phyloP scores from a whole-genome alignment of 2,329 filamentous ascomycete genomes.

The Ceratocystis harringtonii region DNA sequence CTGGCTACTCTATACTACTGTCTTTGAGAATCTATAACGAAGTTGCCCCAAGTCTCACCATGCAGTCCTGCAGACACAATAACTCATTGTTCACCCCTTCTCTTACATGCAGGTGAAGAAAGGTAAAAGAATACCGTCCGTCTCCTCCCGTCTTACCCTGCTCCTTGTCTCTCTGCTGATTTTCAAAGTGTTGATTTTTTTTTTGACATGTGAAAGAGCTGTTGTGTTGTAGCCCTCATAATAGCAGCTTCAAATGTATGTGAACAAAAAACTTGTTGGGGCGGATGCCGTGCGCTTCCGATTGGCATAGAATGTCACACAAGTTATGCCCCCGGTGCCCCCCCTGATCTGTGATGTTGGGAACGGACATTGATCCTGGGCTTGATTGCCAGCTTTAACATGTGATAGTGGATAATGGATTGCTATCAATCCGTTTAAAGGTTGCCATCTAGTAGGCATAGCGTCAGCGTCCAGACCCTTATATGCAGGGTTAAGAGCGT shows the following conservation, averaged over 20 bases:
- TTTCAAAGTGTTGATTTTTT: background rate
- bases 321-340: background rate
- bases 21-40: too few relatives aligned
- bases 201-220: conserved; percentile 8
- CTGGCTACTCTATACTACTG: too few relatives aligned
- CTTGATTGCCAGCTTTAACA: background rate
- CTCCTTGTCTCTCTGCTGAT: background rate
- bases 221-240: background rate
- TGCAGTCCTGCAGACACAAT: too few relatives aligned
- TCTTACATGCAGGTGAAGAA: too few relatives aligned
- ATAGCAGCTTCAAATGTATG: background rate
- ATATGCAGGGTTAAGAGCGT: too few relatives aligned
- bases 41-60: too few relatives aligned
- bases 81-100: too few relatives aligned
- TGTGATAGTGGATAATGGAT: background rate
- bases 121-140: too few relatives aligned
- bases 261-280: background rate
- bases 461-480: background rate
- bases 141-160: background rate
- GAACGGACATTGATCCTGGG: background rate
- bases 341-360: conserved; percentile 3
- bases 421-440: background rate
- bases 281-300: background rate
- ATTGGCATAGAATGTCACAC: background rate
- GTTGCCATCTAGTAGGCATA: background rate